Conservation (phyloP, 2,329 filamentous ascomycete genomes). For the Penicillium polonicum region DNA sequence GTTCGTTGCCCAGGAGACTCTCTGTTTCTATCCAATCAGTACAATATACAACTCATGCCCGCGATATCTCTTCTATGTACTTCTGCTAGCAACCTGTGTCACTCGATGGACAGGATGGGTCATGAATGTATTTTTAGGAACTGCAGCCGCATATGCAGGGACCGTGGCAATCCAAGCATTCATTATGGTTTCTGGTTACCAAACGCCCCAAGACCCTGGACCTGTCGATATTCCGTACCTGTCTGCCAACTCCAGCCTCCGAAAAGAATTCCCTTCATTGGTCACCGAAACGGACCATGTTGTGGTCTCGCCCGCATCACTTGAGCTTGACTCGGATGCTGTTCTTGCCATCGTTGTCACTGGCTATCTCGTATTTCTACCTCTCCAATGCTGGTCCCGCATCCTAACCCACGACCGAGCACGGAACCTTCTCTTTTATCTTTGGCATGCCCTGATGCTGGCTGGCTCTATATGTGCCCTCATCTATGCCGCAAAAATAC, state of each 20-base stretch:
- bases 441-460: slow-evolving; percentile 35
- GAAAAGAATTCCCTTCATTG: slow-evolving; percentile 20
- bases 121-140: slow-evolving; percentile 33
- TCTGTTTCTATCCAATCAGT: slow-evolving; percentile 36
- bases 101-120: slow-evolving; percentile 35
- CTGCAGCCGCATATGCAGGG: slow-evolving; percentile 35
- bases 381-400: slow-evolving; percentile 36
- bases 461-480: slow-evolving; percentile 32
- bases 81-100: slow-evolving; percentile 29
- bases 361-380: slow-evolving; percentile 36
- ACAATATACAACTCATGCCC: slow-evolving; percentile 36
- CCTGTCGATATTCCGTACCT: slow-evolving; percentile 28
- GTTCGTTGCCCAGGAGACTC: slow-evolving; percentile 32
- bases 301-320: slow-evolving; percentile 27
- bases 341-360: slow-evolving; percentile 37
- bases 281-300: slow-evolving; percentile 22
- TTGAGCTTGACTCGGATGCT: slow-evolving; percentile 35
- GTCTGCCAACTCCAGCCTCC: slow-evolving; percentile 14
- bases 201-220: slow-evolving; percentile 8
- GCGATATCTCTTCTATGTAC: slow-evolving; percentile 35
- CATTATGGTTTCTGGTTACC: slow-evolving; percentile 28
- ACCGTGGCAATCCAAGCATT: slow-evolving; percentile 34
- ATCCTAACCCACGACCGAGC: slow-evolving; percentile 28
- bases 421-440: slow-evolving; percentile 28
- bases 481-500: slow-evolving; percentile 22